Evolutionary conservation across 495 filamentous ascomycete species (phyloP), one percentile per base, ranked within the genome.

Genomic region (Cudoniella acicularis): DNA sequence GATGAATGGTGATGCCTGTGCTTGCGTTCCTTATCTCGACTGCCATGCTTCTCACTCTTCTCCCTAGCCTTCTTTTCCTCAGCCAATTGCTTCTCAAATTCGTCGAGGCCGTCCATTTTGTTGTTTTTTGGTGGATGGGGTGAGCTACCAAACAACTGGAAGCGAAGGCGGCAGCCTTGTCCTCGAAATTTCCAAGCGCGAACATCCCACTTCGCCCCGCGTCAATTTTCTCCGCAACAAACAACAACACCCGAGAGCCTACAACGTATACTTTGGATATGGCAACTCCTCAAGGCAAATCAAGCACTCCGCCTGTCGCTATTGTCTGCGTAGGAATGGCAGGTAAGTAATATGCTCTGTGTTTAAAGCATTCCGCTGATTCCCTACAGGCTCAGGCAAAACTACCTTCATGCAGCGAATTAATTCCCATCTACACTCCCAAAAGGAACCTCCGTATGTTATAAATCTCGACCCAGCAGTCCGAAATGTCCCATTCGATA

Each of bases 351-450:
- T 45, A 22, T 43, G 21, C 46, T 22, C 17, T 6, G 46, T 24
- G 23, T 21, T 45, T 26, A 22, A 23, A 57, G 63, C 21, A 43
- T 54, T 9, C n/a, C 27, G 41, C 10, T 9, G 11, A 30, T 41
- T 27, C 36, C 22, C 23, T 40, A 20, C 49, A 89, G 90, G 93
- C 60, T 96, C 91, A 2, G 95, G 94, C 65, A 98, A 98, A 77
- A 97, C 93, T 1, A 98, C 94, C 0, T 98, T 98, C 72, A 96
- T 98, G 91, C 94, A 97, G 67, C 83, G 94, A 65, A 93, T 98
- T 67, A 96, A 95, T 69, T 86, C 93, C 1, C 79, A 98, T 66
- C 85, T 97, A 2, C 91, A 97, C 67, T 78, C 81, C 10, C 78
- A 89, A 67, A 81, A 82, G 50, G 77, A 81, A 8, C 83, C 87